Base-by-base conservation (phyloP, 192 early-diverging fungal species). In the Dispira simplex region DNA sequence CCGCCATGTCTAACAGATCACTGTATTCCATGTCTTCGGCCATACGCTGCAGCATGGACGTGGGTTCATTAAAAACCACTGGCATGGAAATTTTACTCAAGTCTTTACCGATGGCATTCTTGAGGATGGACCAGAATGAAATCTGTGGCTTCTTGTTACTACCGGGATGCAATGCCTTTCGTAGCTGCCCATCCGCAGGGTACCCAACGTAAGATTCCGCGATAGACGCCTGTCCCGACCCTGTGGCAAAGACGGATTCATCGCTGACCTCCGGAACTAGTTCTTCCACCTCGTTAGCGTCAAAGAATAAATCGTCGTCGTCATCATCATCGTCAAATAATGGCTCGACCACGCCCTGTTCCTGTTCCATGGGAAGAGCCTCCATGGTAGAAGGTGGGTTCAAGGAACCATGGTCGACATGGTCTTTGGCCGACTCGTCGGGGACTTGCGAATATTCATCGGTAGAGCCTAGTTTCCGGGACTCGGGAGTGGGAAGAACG, bases 61-160 rank as follows among this genome's bases (percentile, higher is more conserved):
- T 81, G 0, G 91, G 91, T 67, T 93, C 91, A 70, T 91, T 91
- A 77, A 93, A 91, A 65, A 88, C 85, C 11, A 92, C 91, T 0
- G 91, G 91, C 39, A 94, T 77, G 0, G 89, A 89, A 46, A 94
- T 83, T 64, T 87, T 85, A 39, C 79, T 79, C 66, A 94, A 71
- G 62, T 94, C 87, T 76, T 85, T 92, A 58, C 91, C 91, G 27
- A 94, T 88, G 3, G 90, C 86, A 51, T 83, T 85, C 73, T 88
- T 92, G 43, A 94, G 75, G 63, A 94, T 83, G n/a, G 84, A 81
- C 90, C 91, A 93, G 66, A 91, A 71, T 18, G 81, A 81, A 39
- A 92, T 79, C 26, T 79, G 75, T n/a, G 91, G 91, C 10, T 68
- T 67, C 32, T 79, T 72, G 25, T 59, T 66, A 6, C 62, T 73